Base-by-base conservation (phyloP, 106 monocot genomes). In the Dendrobium officinale region DNA sequence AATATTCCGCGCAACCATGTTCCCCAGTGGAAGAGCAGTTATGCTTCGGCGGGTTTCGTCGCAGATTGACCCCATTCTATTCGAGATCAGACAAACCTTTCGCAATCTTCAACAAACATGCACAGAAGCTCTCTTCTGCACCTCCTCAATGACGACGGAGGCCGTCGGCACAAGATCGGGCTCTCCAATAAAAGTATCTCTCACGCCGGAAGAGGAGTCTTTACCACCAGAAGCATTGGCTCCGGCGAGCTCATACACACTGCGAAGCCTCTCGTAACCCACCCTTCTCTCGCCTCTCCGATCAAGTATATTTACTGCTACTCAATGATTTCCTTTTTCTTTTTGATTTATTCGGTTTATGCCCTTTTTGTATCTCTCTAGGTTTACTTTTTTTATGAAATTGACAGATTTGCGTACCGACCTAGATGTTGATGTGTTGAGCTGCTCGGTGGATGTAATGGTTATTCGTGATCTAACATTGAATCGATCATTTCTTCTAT, bases 171-270 rank as follows among this genome's bases (percentile, higher is more conserved):
- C 80, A 17, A 58, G 27, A 44, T 29, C 24, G 49, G 42, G 40
- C 51, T 94, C 94, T 43, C 97, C 97, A 26, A 92, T 97, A 79
- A 84, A 85, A 58, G 92, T 97, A 24, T 75, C 89, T 8, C 55
- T 86, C 44, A 97, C 94, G 87, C 94, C 0, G 92, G 97, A 2
- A 73, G 97, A 17, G 97, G 94, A 42, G 94, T 98, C 51, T 98
- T 98, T 76, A 89, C 97, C 26, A 84, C 89, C 42, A 86, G 92
- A 6, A 19, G 70, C 1, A 89, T 98, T 45, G 29, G 78, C 61
- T 73, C 85, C 59, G 97, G 94, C 15, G 97, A 94, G 27, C 86
- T 89, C 56, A 88, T 98, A 78, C 94, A 98, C 91, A 94, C 97
- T 33, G 97, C 97, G 59, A 81, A 84, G 79, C 97, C 97, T 61